Evolutionary conservation across 164 flowering plant species (phyloP).

Genomic region (Liriodendron chinense): DNA sequence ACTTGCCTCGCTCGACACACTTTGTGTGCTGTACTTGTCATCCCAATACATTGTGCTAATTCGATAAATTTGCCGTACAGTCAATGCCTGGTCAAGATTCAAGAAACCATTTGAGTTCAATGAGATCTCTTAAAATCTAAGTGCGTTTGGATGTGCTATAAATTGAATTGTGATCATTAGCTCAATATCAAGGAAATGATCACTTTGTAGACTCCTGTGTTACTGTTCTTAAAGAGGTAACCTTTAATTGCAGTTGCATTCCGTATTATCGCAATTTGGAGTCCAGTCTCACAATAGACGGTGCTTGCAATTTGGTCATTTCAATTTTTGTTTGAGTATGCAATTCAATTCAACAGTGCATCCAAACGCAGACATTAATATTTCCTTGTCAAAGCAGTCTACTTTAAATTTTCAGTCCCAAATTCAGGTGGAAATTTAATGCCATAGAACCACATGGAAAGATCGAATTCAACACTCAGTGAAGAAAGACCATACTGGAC

Average conservation of each 20-base stretch:
- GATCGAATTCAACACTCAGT: background rate
- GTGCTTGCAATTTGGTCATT: background rate
- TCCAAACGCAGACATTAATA: background rate
- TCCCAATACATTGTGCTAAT: constrained; percentile 99
- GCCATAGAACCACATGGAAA: no score
- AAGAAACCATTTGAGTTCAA: background rate
- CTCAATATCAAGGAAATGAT: no score
- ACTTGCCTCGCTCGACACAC: constrained; percentile 92
- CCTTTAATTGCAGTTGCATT: background rate
- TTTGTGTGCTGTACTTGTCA: constrained; percentile 94
- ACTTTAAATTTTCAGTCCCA: background rate
- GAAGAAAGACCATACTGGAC: constrained; percentile 60
- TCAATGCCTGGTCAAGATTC: constrained; percentile 56
- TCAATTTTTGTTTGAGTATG: background rate
- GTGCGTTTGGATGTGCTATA: no score
- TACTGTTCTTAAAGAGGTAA: no score
- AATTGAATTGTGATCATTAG: no score
- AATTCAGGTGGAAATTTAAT: no score
- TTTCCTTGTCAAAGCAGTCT: background rate
- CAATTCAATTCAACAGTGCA: background rate
- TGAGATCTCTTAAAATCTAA: no score
- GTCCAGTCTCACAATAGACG: background rate
- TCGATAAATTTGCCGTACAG: constrained; percentile 88
- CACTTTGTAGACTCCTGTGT: no score
- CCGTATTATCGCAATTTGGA: background rate